Conservation (phyloP, 495 filamentous ascomycete species). For the Coniosporium apollinis region DNA sequence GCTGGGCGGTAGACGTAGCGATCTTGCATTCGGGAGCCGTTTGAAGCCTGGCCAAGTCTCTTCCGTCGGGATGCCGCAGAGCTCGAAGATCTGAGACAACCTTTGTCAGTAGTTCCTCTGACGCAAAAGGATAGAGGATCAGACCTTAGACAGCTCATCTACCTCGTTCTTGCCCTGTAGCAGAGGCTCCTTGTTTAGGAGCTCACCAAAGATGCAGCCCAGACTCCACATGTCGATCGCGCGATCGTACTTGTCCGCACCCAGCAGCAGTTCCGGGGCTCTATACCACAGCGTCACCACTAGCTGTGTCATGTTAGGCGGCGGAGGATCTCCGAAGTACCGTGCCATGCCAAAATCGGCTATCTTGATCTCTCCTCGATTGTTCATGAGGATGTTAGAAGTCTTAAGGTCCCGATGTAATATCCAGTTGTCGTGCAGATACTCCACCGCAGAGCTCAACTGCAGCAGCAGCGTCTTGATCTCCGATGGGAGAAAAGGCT, state of each 20-base stretch:
- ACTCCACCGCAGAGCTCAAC: conserved; percentile 63
- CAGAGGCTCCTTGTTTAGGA: conserved; percentile 67
- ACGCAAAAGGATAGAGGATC: not conserved
- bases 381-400: conserved; percentile 87
- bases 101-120: not conserved
- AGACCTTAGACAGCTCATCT: conserved; percentile 52
- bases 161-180: conserved; percentile 92
- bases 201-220: conserved; percentile 91
- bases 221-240: conserved; percentile 91
- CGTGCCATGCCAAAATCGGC: conserved; percentile 97
- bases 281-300: conserved; percentile 98
- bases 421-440: conserved; percentile 83
- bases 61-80: conserved; percentile 80
- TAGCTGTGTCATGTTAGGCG: conserved; percentile 72
- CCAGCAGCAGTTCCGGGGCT: conserved; percentile 76
- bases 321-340: conserved; percentile 60
- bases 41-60: conserved; percentile 77
- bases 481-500: conserved; percentile 86
- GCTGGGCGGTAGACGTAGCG: conserved; percentile 54
- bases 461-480: conserved; percentile 80
- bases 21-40: conserved; percentile 75
- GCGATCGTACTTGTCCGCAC: conserved; percentile 54
- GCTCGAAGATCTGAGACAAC: conserved; percentile 51
- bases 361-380: conserved; percentile 87
- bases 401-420: conserved; percentile 95